Base-by-base conservation (phyloP, 2,329 filamentous ascomycete species). In the Trichoderma brevicompactum region DNA sequence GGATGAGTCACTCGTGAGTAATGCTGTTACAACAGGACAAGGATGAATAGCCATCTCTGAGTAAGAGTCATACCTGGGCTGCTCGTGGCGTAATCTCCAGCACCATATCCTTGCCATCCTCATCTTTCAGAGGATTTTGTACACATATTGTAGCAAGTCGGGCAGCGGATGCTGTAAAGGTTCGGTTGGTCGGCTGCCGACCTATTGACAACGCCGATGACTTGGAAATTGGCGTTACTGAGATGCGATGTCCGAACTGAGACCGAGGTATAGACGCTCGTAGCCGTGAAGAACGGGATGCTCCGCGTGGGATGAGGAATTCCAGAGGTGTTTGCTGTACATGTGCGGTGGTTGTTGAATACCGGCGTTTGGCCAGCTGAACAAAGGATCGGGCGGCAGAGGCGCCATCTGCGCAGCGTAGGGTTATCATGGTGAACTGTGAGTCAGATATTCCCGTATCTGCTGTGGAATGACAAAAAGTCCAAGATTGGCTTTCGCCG, bases 11-110 rank as follows among this genome's bases (percentile, higher is more conserved):
- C 6, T 38, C 4, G n/a, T 59, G 7, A 43, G 28, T 28, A 40
- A 55, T 43, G 13, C 2, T 7, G 19, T 40, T n/a, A 4, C 17
- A n/a, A 8, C 10, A 36, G 19, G 23, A 32, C 12, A 48, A 36
- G 2, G 7, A 54, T 28, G 1, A 38, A 36, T 2, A 8, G 10
- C 36, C 2, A 3, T 34, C 7, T 13, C 3, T 7, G 3, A 17
- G 3, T 1, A 10, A 17, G 36, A n/a, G 28, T 63, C 81, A 56
- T 83, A 93, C 91, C 79, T 91, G 87, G 48, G 91, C 89, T 46
- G 94, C 94, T 55, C 94, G 86, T 2, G 91, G 85, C 0, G 93
- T 96, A 68, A 98, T 96, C 62, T 90, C 89, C 28, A 99, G 83
- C 71, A 81, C 81, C 88, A 97, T 92, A 19, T 89, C 86, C n/a